phyloP scores from a whole-genome alignment of 129 eudicot genomes.

The Ambrosia trifida region DNA sequence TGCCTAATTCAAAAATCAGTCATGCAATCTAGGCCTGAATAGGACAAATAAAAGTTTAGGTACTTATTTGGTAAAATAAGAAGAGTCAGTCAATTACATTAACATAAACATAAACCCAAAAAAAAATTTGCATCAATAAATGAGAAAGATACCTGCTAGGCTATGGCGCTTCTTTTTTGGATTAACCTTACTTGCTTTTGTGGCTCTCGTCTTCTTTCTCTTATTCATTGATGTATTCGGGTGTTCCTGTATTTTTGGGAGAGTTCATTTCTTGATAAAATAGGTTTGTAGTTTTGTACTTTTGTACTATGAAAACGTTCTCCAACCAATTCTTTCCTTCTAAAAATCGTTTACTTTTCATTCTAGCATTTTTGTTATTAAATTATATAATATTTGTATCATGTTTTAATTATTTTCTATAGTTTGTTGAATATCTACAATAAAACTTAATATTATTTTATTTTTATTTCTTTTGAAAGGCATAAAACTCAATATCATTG shows the following conservation, averaged over 20 bases:
- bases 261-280: background rate
- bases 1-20: background rate
- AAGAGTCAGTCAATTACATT: background rate
- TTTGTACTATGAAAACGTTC: too few relatives aligned
- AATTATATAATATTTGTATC: background rate
- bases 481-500: background rate
- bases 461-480: too few relatives aligned
- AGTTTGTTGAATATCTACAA: background rate
- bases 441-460: too few relatives aligned
- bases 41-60: background rate
- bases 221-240: conserved; percentile 21
- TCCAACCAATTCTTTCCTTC: too few relatives aligned
- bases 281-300: background rate
- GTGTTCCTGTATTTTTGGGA: conserved; percentile 23
- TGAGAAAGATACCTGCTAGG: conserved; percentile 55
- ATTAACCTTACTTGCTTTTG: conserved; percentile 32
- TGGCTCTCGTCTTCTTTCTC: conserved; percentile 34
- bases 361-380: too few relatives aligned
- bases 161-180: conserved; percentile 45
- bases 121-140: background rate
- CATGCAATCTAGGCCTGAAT: background rate
- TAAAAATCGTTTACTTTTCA: too few relatives aligned
- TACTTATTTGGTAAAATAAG: background rate
- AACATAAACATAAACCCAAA: background rate
- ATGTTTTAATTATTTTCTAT: background rate